A percentile compares a stretch with the other conserved stretches of the same genome.
These are phyloP conservation scores for Helotiales sp. DNA, from an alignment of 2,329 filamentous ascomycete species.

Conservation along the genomic window DNA sequence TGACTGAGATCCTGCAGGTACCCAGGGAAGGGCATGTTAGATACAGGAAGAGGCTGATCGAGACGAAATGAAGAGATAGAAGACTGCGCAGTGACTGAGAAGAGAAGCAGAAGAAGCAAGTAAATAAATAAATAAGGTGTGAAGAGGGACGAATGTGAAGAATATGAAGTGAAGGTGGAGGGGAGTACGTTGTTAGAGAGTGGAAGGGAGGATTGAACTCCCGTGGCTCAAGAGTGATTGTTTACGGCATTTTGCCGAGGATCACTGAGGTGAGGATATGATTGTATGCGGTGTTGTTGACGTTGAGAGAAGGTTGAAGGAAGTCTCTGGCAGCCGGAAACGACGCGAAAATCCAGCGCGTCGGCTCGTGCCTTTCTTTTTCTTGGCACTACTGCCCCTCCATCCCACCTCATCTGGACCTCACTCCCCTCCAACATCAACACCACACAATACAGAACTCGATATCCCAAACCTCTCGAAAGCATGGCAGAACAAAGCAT, in stretches of 20 bases:
- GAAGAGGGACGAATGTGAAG: background rate
- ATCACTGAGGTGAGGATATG: background rate
- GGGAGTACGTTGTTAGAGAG: background rate
- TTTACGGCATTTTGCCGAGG: background rate
- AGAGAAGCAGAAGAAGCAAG: background rate
- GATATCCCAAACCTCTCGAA: slow-evolving; percentile 34
- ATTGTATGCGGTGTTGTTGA: background rate
- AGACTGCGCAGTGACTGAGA: background rate
- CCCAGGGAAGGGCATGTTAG: slow-evolving; percentile 16
- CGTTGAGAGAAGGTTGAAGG: background rate
- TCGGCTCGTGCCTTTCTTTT: background rate
- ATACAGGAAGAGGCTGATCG: background rate
- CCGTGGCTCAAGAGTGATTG: background rate
- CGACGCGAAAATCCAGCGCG: slow-evolving; percentile 6
- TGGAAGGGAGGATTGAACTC: slow-evolving; percentile 9
- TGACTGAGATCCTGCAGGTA: slow-evolving; percentile 30
- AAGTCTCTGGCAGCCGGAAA: background rate
- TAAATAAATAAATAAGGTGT: background rate
- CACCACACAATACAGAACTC: slow-evolving; percentile 30
- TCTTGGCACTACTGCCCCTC: slow-evolving; percentile 12
- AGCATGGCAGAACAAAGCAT: slow-evolving; percentile 54
- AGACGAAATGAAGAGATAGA: background rate
- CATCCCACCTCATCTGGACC: background rate
- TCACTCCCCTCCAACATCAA: slow-evolving; percentile 10
- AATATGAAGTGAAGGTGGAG: background rate